These are phyloP conservation scores for Rhipidocladum racemiflorum DNA, from an alignment of 176 grass and related monocot species.

Conservation along the genomic window DNA sequence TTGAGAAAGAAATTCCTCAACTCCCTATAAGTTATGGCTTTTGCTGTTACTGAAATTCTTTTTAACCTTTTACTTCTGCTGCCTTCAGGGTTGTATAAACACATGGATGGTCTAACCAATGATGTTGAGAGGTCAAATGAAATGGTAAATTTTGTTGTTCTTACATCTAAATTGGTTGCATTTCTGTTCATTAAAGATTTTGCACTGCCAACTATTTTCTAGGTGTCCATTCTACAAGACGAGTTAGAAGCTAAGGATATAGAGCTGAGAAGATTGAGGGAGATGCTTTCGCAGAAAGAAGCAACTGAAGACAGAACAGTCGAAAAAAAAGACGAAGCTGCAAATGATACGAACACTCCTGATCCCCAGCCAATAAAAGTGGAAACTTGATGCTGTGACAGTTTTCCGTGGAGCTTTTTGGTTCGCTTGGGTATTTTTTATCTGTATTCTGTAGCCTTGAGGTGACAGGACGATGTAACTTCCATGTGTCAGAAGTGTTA, in stretches of 20 bases:
- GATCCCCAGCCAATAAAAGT: conserved; percentile 29
- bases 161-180: background rate
- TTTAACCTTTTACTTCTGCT: conserved; percentile 25
- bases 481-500: background rate
- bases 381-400: conserved; percentile 11
- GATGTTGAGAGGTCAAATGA: conserved; percentile 96
- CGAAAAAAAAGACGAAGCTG: conserved; percentile 32
- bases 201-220: background rate
- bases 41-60: background rate
- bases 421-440: background rate
- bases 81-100: conserved; percentile 70
- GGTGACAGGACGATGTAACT: background rate
- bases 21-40: background rate
- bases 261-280: conserved; percentile 63
- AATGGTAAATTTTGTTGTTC: conserved; percentile 48
- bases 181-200: background rate
- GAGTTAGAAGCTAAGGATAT: conserved; percentile 62
- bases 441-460: background rate
- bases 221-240: conserved; percentile 86
- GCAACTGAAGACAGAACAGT: conserved; percentile 26
- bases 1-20: background rate
- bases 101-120: conserved; percentile 88
- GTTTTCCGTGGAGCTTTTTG: background rate
- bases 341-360: conserved; percentile 34
- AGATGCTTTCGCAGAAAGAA: conserved; percentile 67